phyloP scores from a whole-genome alignment of 805 yeast species.

The Zygosaccharomyces pseudorouxii region DNA sequence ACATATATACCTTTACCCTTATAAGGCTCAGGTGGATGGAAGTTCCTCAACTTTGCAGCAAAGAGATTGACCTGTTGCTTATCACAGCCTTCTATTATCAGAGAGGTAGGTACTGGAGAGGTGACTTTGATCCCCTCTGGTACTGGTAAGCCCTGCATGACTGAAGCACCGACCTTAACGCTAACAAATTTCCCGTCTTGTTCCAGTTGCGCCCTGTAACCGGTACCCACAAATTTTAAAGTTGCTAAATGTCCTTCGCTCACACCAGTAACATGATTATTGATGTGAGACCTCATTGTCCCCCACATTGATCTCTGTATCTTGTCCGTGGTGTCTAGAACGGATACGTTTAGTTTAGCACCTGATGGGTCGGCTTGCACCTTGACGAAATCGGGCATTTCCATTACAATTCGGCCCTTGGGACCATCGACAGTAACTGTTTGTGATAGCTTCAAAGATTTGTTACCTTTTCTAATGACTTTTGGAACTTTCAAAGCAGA shows the following conservation, averaged over 20 bases:
- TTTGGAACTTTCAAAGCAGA: constrained; percentile 47
- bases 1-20: constrained; percentile 97
- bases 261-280: constrained; percentile 80
- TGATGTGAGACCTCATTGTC: constrained; percentile 72
- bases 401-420: constrained; percentile 58
- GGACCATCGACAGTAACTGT: constrained; percentile 69
- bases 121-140: constrained; percentile 73
- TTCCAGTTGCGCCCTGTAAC: constrained; percentile 84
- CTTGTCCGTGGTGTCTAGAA: constrained; percentile 52
- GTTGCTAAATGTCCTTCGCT: constrained; percentile 90
- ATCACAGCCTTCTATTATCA: constrained; percentile 80
- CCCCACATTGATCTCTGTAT: constrained; percentile 94
- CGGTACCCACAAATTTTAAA: constrained; percentile 90
- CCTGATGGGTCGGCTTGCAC: constrained; percentile 29
- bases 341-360: constrained; percentile 47
- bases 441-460: constrained; percentile 52
- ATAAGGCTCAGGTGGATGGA: constrained; percentile 96
- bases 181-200: constrained; percentile 53
- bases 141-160: constrained; percentile 66
- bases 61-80: constrained; percentile 81
- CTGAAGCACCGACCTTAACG: constrained; percentile 85
- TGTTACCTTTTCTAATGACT: constrained; percentile 62
- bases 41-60: constrained; percentile 82
- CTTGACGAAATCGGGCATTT: constrained; percentile 67
- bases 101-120: constrained; percentile 80